phyloP scores from a whole-genome alignment of 2,329 filamentous ascomycete species.

The Passalora sequoiae region DNA sequence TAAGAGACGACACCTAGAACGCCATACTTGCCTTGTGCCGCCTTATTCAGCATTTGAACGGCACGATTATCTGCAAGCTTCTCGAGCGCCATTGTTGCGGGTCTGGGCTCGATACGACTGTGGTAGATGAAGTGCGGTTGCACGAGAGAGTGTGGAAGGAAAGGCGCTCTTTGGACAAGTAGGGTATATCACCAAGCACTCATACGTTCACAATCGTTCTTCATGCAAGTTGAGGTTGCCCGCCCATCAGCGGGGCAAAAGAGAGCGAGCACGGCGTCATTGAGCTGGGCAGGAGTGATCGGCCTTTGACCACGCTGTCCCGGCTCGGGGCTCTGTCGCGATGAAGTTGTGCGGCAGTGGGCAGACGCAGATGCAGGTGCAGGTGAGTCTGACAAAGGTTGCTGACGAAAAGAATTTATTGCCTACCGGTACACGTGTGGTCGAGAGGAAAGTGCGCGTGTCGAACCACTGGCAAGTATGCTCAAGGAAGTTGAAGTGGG shows the following conservation, averaged over 20 bases:
- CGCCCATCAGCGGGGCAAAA: conserved; percentile 1
- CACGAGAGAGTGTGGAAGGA: neutral
- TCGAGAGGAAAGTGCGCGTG: too few species aligned
- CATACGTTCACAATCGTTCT: neutral
- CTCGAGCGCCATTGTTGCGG: conserved; percentile 19
- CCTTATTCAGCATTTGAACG: conserved; percentile 32
- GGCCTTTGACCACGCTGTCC: too few species aligned
- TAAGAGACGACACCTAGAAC: conserved; percentile 33
- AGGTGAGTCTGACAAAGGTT: too few species aligned
- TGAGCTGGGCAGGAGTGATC: too few species aligned
- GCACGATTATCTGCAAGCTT: conserved; percentile 29
- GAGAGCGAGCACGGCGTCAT: too few species aligned
- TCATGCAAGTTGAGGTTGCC: neutral
- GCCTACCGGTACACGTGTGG: too few species aligned
- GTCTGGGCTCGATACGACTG: neutral
- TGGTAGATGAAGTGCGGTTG: neutral
- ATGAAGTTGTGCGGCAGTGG: too few species aligned
- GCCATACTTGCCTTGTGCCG: conserved; percentile 32
- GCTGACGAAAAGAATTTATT: too few species aligned
- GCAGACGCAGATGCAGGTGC: too few species aligned
- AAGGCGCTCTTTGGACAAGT: neutral
- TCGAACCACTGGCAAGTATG: too few species aligned
- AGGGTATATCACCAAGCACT: neutral
- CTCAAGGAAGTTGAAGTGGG: too few species aligned
- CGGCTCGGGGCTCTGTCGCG: too few species aligned